Percentiles rank a stretch among this genome's conserved stretches.
Conservation (phyloP, 1,284 basidiomycete species). For the Neolentinus lepideus region DNA sequence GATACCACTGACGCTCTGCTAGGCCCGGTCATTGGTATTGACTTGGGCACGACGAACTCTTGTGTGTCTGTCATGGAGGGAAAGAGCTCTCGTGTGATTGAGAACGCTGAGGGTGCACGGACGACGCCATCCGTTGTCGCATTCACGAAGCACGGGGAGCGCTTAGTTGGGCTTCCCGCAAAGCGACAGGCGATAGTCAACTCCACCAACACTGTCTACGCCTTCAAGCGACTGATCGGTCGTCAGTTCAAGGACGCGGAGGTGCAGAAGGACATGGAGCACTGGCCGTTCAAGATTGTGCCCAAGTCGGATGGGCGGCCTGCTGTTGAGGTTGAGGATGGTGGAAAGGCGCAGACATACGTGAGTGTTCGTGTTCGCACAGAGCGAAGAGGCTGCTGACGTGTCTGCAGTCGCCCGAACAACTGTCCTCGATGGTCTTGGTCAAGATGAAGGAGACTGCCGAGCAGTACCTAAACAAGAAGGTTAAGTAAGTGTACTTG, state of each 20-base stretch:
- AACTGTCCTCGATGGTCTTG: constrained; percentile 81
- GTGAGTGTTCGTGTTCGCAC: constrained; percentile 33
- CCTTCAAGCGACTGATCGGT: constrained; percentile 96
- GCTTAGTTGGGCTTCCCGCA: constrained; percentile 92
- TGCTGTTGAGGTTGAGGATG: constrained; percentile 76
- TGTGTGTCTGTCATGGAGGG: constrained; percentile 97
- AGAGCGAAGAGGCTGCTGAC: neutral
- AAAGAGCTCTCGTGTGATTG: constrained; percentile 89
- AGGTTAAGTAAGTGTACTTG: constrained; percentile 74
- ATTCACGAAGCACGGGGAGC: constrained; percentile 94
- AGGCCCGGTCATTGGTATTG: constrained; percentile 82
- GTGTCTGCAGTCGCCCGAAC: constrained; percentile 59
- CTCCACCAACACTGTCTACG: constrained; percentile 89
- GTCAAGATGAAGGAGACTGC: constrained; percentile 97
- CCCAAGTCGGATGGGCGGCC: constrained; percentile 64
- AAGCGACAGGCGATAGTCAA: constrained; percentile 98
- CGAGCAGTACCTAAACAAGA: constrained; percentile 87
- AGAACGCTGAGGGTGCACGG: constrained; percentile 96
- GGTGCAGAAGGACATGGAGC: constrained; percentile 85
- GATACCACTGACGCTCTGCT: neutral
- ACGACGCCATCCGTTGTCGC: constrained; percentile 98
- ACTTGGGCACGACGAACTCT: constrained; percentile 86
- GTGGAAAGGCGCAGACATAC: constrained; percentile 57
- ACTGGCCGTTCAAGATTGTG: constrained; percentile 85
- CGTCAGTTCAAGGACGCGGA: constrained; percentile 92